Conservation (phyloP, 2,329 filamentous ascomycete species). For the Ceratocystis eucalypticola region DNA sequence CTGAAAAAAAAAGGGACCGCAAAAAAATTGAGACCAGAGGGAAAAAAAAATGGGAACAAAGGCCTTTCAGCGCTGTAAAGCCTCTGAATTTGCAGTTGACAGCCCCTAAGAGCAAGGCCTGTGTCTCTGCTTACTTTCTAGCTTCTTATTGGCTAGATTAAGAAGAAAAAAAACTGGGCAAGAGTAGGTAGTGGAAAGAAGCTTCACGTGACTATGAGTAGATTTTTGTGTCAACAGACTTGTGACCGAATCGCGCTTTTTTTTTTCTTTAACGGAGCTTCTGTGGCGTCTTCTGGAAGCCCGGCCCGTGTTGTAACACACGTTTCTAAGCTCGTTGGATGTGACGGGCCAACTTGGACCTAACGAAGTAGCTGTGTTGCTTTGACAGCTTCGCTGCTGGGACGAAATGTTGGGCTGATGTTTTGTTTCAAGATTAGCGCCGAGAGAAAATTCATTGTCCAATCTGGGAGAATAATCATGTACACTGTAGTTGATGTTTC, state of each 20-base stretch:
- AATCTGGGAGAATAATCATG: no score
- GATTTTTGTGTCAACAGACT: neutral
- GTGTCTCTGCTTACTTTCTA: constrained; percentile 17
- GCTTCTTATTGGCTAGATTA: constrained; percentile 12
- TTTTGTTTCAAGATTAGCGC: no score
- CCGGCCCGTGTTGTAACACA: neutral
- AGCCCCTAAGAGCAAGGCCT: neutral
- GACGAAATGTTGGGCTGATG: neutral
- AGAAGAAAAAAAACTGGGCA: no score
- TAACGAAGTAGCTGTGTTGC: neutral
- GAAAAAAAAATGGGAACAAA: constrained; percentile 1
- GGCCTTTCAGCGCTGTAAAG: neutral
- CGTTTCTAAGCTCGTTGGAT: neutral
- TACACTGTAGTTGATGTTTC: no score
- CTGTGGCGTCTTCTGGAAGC: constrained; percentile 6
- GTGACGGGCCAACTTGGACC: neutral
- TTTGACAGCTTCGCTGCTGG: neutral
- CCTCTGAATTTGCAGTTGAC: neutral
- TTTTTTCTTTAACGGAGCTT: neutral
- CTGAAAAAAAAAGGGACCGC: constrained; percentile 4
- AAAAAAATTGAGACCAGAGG: neutral
- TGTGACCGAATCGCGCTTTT: neutral
- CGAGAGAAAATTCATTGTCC: no score
- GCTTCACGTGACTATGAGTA: neutral
- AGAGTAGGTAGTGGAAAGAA: no score